Evolutionary conservation across 2,329 filamentous ascomycete species (phyloP), one percentile per base, ranked within the genome.

Genomic region (Hypoxylon sp.): DNA sequence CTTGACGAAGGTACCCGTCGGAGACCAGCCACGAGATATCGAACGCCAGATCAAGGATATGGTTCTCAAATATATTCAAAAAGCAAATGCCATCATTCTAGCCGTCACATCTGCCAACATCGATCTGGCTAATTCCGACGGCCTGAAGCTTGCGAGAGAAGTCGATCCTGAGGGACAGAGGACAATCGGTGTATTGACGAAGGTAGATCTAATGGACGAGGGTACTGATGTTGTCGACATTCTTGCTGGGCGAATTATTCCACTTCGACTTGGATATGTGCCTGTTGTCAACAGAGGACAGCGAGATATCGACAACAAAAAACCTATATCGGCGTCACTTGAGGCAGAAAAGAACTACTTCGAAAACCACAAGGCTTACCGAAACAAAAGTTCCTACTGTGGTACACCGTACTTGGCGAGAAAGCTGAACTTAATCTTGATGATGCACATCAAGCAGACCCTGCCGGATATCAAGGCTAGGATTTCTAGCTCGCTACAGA

Each of bases 371-470:
- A 96, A 95, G 77, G 93, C 94, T 23, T 99, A 99, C 75, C 84
- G 92, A 55, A 99, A 97, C 77, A 99, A 99, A 85, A 92, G 91
- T 69, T 90, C 92, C 4, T 99, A 99, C 80, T 99, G 94, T 73
- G 94, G 94, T 72, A 99, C 94, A 2, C 94, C 94, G 3, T 99
- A 99, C 69, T 80, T 99, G 53, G 94, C 94, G 3, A 87, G 93
- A 63, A 99, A 99, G 76, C 84, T 99, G 54, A 99, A 99, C 75
- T 80, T 99, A 67, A 97, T 99, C 69, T 82, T 99, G 63, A 97
- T 99, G 93, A 99, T 99, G 94, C 94, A 99, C 78, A 99, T 99
- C 79, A 99, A 99, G 77, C 93, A 99, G 78, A 99, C 94, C 1
- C 83, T 99, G 9, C 94, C 94, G 29, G 94, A 99, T 69, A 99